A percentile compares a stretch with the other conserved stretches of the same genome.
Evolutionary conservation across 345 rosid species (phyloP).

Genomic region (Eutrema heterophyllum): DNA sequence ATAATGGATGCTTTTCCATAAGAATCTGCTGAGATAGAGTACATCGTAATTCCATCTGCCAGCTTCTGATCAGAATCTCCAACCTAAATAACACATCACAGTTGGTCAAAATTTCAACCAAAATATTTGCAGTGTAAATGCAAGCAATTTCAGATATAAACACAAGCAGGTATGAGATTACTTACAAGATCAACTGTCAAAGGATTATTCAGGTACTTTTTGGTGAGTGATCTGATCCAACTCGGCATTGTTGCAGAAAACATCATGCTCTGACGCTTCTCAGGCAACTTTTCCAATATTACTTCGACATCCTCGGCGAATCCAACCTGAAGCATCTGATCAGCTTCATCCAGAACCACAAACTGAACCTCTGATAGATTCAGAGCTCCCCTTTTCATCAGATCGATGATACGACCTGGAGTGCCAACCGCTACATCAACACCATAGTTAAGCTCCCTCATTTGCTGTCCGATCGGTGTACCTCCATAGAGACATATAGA

Average conservation of each 20-base stretch:
- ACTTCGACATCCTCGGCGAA: constrained; percentile 90
- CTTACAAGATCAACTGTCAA: constrained; percentile 93
- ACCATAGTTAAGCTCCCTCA: constrained; percentile 73
- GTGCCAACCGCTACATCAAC: constrained; percentile 92
- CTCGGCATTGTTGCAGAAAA: constrained; percentile 97
- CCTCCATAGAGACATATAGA: constrained; percentile 92
- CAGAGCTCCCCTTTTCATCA: constrained; percentile 83
- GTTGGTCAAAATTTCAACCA: neutral
- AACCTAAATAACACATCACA: constrained; percentile 47
- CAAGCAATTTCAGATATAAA: neutral
- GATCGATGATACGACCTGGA: constrained; percentile 94
- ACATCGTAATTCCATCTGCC: constrained; percentile 90
- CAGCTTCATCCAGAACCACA: constrained; percentile 93
- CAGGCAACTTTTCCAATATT: constrained; percentile 65
- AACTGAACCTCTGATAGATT: constrained; percentile 73
- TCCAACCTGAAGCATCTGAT: constrained; percentile 98
- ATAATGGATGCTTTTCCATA: constrained; percentile 66
- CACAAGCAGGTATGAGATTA: neutral
- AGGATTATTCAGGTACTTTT: constrained; percentile 67
- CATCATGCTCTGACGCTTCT: constrained; percentile 81
- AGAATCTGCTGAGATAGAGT: constrained; percentile 55
- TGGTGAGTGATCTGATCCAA: constrained; percentile 73
- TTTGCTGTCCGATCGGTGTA: constrained; percentile 66
- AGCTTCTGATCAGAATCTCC: constrained; percentile 94
- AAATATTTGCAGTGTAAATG: too few species aligned